Base-by-base conservation (phyloP, 2,329 filamentous ascomycete species). In the Helotiales sp. region DNA sequence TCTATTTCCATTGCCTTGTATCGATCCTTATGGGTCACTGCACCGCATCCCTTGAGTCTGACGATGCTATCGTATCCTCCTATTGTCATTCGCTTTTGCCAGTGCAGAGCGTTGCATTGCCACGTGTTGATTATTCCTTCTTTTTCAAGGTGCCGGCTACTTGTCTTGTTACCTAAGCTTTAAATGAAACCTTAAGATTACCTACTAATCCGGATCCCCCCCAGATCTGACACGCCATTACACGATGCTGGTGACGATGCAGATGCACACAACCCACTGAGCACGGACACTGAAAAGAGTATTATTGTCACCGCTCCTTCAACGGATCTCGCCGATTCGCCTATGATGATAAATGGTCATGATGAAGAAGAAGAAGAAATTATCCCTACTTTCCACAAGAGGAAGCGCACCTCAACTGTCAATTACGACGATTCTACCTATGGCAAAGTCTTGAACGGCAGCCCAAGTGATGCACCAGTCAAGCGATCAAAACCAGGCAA, bases 381-480 rank as follows among this genome's bases (percentile, higher is more conserved):
- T 1, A 71, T 76, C 32, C 79, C 82, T 0, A 80, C 82, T 58
- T 83, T 84, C 62, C 80, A 83, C 0, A 89, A 89, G 77, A 82
- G 87, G 34, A 89, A 89, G 75, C 83, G 87, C 11, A 78, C 78
- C 1, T 83, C 84, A 0, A 85, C 85, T 69, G 80, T 81, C 57
- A 83, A 86, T 61, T 71, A 84, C 2, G 82, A 80, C 58, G 84
- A 86, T 65, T 81, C 82, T 50, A 83, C 82, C 71, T 80, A 70
- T 22, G 63, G 63, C 37, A 65, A 69, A 15, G 2, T 61, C 26
- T 32, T 45, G 17, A 64, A 55, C 32, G 68, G 66, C 24, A 73
- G 65, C 22, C 67, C 72, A 20, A 59, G 45, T 17, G 72, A 74
- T 43, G 71, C 67, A 24, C 34, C 63, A 28, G 24, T 61, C 32